Percentiles rank a stretch among this genome's conserved stretches.
These are phyloP conservation scores for Laguncularia racemosa DNA, from an alignment of 345 rosid species.

Conservation along the genomic window DNA sequence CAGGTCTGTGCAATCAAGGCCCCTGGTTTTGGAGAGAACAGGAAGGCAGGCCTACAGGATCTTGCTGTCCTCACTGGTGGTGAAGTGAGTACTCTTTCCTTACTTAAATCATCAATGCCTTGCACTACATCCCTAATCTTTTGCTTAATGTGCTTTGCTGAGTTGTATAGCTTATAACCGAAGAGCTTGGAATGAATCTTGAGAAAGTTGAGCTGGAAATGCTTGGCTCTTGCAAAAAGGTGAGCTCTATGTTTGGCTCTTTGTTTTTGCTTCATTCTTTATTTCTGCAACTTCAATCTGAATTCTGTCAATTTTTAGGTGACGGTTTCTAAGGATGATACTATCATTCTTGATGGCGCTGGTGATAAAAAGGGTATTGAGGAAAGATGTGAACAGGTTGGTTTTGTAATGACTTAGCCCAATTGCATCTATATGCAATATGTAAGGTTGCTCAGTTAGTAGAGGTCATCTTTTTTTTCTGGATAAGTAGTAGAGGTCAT, in stretches of 20 bases:
- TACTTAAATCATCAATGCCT: background rate
- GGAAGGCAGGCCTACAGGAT: slow-evolving; percentile 79
- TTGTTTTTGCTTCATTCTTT: background rate
- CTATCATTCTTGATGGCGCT: slow-evolving; percentile 88
- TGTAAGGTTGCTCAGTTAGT: too few relatives aligned
- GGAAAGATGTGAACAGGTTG: slow-evolving; percentile 89
- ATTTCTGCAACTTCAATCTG: background rate
- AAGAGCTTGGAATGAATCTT: slow-evolving; percentile 91
- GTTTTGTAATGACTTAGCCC: slow-evolving; percentile 5
- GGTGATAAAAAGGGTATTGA: slow-evolving; percentile 84
- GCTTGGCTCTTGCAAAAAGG: slow-evolving; percentile 96
- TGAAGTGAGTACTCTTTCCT: slow-evolving; percentile 37
- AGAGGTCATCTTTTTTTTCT: background rate
- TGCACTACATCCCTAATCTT: too few relatives aligned
- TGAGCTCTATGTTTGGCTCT: slow-evolving; percentile 8
- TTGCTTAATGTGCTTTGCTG: background rate
- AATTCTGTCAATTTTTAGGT: slow-evolving; percentile 29
- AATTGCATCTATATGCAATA: background rate
- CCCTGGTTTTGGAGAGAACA: slow-evolving; percentile 96
- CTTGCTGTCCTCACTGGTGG: slow-evolving; percentile 91
- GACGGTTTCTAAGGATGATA: slow-evolving; percentile 86
- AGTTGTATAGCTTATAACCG: slow-evolving; percentile 63
- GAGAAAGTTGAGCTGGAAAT: slow-evolving; percentile 77
- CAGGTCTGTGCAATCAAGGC: slow-evolving; percentile 96
- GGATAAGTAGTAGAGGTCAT: too few relatives aligned